Evolutionary conservation across 345 rosid genomes (phyloP).

Genomic region (Gynandropsis gynandra): DNA sequence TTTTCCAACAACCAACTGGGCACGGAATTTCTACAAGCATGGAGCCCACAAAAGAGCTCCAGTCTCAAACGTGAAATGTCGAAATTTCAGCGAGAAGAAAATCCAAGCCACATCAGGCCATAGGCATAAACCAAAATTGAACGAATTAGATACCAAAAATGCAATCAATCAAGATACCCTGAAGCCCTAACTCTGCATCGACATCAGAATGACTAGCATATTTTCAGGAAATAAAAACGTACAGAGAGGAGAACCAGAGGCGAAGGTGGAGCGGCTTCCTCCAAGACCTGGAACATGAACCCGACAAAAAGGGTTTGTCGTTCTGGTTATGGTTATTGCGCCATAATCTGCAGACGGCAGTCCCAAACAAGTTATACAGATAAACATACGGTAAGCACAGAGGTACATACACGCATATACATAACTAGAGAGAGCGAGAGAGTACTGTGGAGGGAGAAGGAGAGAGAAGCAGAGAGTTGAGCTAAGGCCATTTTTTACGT

Average conservation of each 20-base stretch:
- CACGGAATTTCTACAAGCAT: not conserved
- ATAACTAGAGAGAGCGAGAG: not conserved
- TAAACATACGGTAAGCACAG: no score
- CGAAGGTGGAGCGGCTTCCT: slow-evolving; percentile 35
- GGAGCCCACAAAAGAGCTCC: not conserved
- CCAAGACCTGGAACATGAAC: slow-evolving; percentile 31
- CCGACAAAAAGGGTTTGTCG: slow-evolving; percentile 18
- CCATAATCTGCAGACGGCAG: slow-evolving; percentile 35
- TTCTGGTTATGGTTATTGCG: slow-evolving; percentile 22
- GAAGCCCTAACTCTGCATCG: not conserved
- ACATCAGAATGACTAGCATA: not conserved
- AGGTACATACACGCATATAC: not conserved
- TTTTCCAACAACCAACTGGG: not conserved
- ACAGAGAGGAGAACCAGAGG: slow-evolving; percentile 63
- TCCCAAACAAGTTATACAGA: slow-evolving; percentile 17
- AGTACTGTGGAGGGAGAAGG: slow-evolving; percentile 35
- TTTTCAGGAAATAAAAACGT: not conserved
- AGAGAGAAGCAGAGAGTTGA: slow-evolving; percentile 40
- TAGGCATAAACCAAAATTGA: not conserved
- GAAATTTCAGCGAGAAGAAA: not conserved
- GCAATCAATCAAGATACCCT: not conserved
- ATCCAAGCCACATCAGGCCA: not conserved
- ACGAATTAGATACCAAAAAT: not conserved
- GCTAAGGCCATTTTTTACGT: slow-evolving; percentile 32
- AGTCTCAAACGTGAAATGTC: not conserved